Conservation (phyloP, 164 flowering plant genomes). For the Macadamia integrifolia region DNA sequence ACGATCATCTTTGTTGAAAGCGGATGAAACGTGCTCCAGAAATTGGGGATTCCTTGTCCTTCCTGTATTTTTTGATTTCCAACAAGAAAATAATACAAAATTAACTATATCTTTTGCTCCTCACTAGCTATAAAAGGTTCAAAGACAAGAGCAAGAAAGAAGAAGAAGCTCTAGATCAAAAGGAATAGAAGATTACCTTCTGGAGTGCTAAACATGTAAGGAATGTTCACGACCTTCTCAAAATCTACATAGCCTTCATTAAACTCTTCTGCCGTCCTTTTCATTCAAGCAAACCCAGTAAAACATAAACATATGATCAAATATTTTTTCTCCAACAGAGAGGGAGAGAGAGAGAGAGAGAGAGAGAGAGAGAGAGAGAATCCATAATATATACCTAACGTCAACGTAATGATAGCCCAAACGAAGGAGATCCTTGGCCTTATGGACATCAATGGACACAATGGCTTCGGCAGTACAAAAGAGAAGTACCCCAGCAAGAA, state of each 20-base stretch:
- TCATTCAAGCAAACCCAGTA: not conserved
- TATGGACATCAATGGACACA: slow-evolving; percentile 57
- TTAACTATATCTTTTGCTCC: no score
- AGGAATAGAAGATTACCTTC: slow-evolving; percentile 32
- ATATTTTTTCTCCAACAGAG: no score
- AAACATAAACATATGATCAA: not conserved
- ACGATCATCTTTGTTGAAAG: slow-evolving; percentile 53
- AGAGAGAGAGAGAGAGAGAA: not conserved
- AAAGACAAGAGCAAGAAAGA: not conserved
- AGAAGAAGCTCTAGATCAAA: no score
- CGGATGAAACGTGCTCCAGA: slow-evolving; percentile 51
- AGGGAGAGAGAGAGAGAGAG: not conserved
- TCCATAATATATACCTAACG: slow-evolving; percentile 42
- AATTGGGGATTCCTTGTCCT: slow-evolving; percentile 30
- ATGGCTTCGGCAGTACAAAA: slow-evolving; percentile 37
- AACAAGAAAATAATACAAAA: not conserved
- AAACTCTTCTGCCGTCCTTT: slow-evolving; percentile 81
- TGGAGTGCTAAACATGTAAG: slow-evolving; percentile 65
- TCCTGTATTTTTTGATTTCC: no score
- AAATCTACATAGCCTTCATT: slow-evolving; percentile 53
- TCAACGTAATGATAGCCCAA: slow-evolving; percentile 65
- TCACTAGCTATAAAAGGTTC: no score
- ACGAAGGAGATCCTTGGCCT: slow-evolving; percentile 42
- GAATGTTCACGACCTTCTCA: slow-evolving; percentile 47
- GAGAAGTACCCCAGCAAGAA: slow-evolving; percentile 5